Conservation (phyloP, 2,329 filamentous ascomycete species). For the Aspergillus aculeatus region DNA sequence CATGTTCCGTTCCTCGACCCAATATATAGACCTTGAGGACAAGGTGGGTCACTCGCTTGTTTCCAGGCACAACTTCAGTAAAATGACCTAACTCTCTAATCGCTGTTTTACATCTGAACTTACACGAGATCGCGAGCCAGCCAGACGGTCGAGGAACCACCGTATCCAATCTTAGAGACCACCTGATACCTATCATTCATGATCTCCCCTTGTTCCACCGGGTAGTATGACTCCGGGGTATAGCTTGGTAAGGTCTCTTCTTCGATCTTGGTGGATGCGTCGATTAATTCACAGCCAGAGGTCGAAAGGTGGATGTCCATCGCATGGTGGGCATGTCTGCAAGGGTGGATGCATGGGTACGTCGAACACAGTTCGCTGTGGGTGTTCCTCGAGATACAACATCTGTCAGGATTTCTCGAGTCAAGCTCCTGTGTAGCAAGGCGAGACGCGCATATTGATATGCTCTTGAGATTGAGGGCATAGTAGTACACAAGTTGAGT, state of each 20-base stretch:
- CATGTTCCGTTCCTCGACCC: constrained; percentile 11
- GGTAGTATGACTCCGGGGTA: neutral
- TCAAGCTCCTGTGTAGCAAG: neutral
- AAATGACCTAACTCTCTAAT: neutral
- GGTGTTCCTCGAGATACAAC: neutral
- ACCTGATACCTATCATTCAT: neutral
- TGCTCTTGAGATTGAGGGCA: neutral
- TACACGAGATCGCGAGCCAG: neutral
- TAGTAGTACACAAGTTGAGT: neutral
- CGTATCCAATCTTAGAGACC: neutral
- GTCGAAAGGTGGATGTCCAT: neutral
- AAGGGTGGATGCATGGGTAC: neutral
- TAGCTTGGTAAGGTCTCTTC: constrained; percentile 1
- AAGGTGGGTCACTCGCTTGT: constrained; percentile 14
- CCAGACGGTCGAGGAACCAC: neutral
- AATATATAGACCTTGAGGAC: constrained; percentile 21
- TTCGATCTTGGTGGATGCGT: neutral
- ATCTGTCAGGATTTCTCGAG: neutral
- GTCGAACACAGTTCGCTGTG: neutral
- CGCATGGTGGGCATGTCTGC: neutral
- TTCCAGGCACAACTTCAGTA: neutral
- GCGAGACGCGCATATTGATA: neutral
- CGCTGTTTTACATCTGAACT: neutral
- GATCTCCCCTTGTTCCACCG: neutral
- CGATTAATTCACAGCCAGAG: neutral